Evolutionary conservation across 23 red algal genomes (phyloP).

Genomic region (Gracilaria vermiculophylla): DNA sequence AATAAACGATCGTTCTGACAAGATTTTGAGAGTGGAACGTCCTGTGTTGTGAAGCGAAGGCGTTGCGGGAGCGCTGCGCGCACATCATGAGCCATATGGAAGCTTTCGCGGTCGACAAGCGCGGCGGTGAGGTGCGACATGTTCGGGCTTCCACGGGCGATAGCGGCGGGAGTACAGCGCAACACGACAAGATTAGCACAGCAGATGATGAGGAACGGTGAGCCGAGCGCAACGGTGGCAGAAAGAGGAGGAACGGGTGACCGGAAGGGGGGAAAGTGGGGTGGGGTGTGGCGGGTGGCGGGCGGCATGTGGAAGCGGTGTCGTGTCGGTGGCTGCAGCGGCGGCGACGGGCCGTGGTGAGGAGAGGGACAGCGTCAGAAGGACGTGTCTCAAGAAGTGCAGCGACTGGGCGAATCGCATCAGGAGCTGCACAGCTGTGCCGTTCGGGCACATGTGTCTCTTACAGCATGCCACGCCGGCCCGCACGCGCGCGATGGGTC

Average conservation of each 20-base stretch:
- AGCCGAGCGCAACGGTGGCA: neutral
- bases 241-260: neutral
- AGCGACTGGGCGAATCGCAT: neutral
- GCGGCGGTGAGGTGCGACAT: too few species aligned
- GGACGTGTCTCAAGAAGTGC: neutral
- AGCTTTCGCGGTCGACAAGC: too few species aligned
- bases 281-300: neutral
- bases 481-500: too few species aligned
- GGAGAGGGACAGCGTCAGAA: neutral
- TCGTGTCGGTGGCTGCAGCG: neutral
- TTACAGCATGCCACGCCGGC: too few species aligned
- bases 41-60: neutral
- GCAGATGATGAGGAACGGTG: neutral
- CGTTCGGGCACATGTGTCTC: neutral
- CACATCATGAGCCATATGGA: too few species aligned
- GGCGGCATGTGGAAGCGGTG: neutral
- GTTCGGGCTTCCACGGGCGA: too few species aligned
- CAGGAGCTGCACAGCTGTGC: neutral
- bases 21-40: neutral
- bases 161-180: too few species aligned
- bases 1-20: slow-evolving; percentile 6
- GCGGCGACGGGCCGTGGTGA: neutral
- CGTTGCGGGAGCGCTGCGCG: neutral
- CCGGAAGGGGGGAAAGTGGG: neutral
- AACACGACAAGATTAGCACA: neutral